Conservation (phyloP, 225 moss, liverwort and hornwort genomes). For the Lunularia cruciata region DNA sequence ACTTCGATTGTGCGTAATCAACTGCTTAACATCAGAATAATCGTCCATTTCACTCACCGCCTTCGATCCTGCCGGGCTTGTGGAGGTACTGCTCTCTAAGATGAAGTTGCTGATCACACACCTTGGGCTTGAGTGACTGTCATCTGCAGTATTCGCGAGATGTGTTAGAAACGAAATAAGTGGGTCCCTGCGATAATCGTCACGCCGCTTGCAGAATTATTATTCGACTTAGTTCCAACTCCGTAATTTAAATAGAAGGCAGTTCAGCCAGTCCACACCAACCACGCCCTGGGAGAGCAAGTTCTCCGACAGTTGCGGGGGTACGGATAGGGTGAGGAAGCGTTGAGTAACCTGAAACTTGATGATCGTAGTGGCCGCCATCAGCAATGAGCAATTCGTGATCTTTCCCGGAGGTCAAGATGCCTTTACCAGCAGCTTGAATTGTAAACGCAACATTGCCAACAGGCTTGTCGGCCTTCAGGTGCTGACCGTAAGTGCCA, state of each 20-base stretch:
- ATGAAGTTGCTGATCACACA: conserved; percentile 48
- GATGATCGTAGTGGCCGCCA: conserved; percentile 40
- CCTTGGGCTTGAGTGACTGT: conserved; percentile 43
- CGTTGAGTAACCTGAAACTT: conserved; percentile 48
- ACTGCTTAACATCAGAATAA: conserved; percentile 51
- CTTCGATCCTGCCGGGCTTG: conserved; percentile 47
- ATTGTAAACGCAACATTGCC: conserved; percentile 38
- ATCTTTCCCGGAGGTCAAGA: conserved; percentile 28
- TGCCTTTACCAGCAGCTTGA: conserved; percentile 32
- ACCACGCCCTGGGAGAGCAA: too few relatives aligned
- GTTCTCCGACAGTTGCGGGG: too few relatives aligned
- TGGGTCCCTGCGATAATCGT: too few relatives aligned
- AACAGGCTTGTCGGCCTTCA: conserved; percentile 37
- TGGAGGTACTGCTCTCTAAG: conserved; percentile 42
- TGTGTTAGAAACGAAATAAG: background rate
- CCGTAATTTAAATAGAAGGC: too few relatives aligned
- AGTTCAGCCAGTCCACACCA: too few relatives aligned
- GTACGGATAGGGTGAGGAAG: too few relatives aligned
- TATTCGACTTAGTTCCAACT: too few relatives aligned
- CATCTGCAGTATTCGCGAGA: too few relatives aligned
- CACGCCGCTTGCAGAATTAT: too few relatives aligned
- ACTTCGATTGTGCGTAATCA: conserved; percentile 48
- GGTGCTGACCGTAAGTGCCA: conserved; percentile 13
- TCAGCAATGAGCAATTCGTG: conserved; percentile 30
- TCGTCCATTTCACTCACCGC: conserved; percentile 56